Base-by-base conservation (phyloP, 371 early-diverging fungal species). In the Actinomortierella wolfii region DNA sequence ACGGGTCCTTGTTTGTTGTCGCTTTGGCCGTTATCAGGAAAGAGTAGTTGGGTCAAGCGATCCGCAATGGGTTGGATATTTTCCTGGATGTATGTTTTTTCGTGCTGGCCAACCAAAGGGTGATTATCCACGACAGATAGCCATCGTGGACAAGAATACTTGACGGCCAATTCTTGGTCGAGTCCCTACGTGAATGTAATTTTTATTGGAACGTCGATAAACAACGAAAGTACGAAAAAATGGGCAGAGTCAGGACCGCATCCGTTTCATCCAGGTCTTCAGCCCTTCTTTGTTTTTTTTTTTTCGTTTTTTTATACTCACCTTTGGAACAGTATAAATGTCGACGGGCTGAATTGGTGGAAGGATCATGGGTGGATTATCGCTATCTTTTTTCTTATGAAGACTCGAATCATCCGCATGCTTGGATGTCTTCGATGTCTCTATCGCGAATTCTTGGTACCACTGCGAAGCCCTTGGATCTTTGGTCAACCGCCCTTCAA, bases 101-200 rank as follows among this genome's bases (percentile, higher is more conserved):
- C 59, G 4, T 34, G 56, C 24, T 48, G 29, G 25, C 55, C 34
- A 4, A 51, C 25, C 13, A 39, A 39, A 11, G 59, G 54, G 7
- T 48, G 51, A 1, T 28, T 46, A 3, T 59, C 48, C 29, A 73
- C 63, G 6, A 26, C 54, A n/a, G 66, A 52, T 13, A 58, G 17
- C 73, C 73, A 73, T 3, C 67, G 48, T 11, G 73, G 73, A 23
- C 73, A 73, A 9, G 73, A 51, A 17, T 66, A 61, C 57, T 73
- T 61, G 56, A 73, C 54, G 2, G 73, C 73, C 44, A 73, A 1
- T 28, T 73, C 73, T 25, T 59, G 49, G 20, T 73, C 73, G 17
- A 59, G 24, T 14, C 66, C 67, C 73, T 73, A 45, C 1, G 2
- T 7, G 9, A 11, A 9, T 15, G 7, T 25, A 44, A 55, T 20